Evolutionary conservation across 148 eudicot species (phyloP), one percentile per base, ranked within the genome.

Genomic region (Camellia lanceoleosa): DNA sequence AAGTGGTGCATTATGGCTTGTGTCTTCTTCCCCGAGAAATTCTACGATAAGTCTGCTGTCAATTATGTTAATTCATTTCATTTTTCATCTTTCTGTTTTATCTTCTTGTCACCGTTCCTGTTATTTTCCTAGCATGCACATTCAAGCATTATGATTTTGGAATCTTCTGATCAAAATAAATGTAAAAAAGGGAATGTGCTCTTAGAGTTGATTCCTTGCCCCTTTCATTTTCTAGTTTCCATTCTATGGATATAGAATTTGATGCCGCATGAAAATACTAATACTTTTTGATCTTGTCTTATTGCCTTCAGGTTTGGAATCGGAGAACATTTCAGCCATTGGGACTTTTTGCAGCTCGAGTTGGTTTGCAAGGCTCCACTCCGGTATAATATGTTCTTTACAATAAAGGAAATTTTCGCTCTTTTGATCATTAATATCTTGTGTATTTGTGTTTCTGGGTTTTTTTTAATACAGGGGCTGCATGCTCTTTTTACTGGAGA

Each of bases 321-420:
- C 87, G 99, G 82, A 89, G 99, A 81, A 90, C 98, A 81, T 96
- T 96, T 86, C 99, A 96, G 79, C 87, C 87, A 47, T 96, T 98
- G 54, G 99, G 99, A 80, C 94, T 94, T 66, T 96, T 89, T 92
- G 99, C 99, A 64, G 99, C 99, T 80, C 92, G 99, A 79, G 91
- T 96, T 84, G 94, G 92, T 87, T 60, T 96, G 80, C 99, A 96
- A 87, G 98, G 99, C 85, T 88, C 93, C 65, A 89, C 92, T 63
- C 89, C 87, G 69, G 99, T 96, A 94, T 71, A 88, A 47, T 79
- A 65, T 58, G 38, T 78, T 19, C 82, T 65, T 63, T 79, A 73
- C 54, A 55, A 68, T 52, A 74, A 54, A 66, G 13, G 77, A 8
- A 8, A 79, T 16, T 59, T 42, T 83, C 18, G 47, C 66, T 30